A percentile compares a stretch with the other conserved stretches of the same genome.
Conservation (phyloP, 2,329 filamentous ascomycete species). For the Cladophialophora immunda region DNA sequence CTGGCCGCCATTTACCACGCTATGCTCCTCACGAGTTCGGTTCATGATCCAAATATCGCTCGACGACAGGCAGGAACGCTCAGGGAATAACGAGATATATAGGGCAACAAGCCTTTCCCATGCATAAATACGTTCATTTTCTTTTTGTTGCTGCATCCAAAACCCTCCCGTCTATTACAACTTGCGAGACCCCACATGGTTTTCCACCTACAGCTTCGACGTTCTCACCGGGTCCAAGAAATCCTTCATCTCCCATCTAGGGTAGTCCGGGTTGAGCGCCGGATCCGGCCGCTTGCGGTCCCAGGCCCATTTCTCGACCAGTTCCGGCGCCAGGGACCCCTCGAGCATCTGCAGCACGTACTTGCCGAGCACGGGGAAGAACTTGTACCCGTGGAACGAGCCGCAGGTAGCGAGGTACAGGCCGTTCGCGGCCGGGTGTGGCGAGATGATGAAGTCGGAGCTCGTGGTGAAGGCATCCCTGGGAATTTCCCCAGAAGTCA, state of each 20-base stretch:
- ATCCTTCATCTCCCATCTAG: slow-evolving; percentile 66
- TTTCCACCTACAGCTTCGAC: slow-evolving; percentile 42
- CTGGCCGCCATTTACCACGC: background rate
- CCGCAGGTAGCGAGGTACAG: slow-evolving; percentile 53
- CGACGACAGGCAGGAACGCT: background rate
- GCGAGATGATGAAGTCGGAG: slow-evolving; percentile 60
- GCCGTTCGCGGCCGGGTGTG: slow-evolving; percentile 52
- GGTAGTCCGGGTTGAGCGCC: slow-evolving; percentile 63
- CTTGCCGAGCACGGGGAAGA: slow-evolving; percentile 62
- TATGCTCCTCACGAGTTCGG: background rate
- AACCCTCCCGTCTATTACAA: background rate
- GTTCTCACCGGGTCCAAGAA: slow-evolving; percentile 49
- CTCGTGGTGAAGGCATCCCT: slow-evolving; percentile 73
- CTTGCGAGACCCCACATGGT: background rate
- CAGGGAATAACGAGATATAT: background rate
- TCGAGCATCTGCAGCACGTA: slow-evolving; percentile 59
- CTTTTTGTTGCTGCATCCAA: background rate
- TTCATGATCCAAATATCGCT: background rate
- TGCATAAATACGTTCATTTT: background rate
- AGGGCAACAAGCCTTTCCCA: background rate
- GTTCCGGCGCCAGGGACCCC: slow-evolving; percentile 51
- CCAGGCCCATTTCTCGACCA: slow-evolving; percentile 56
- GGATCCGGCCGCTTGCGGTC: slow-evolving; percentile 67
- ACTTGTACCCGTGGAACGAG: slow-evolving; percentile 62
- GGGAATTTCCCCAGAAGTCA: background rate